Percentiles rank a stretch among this genome's conserved stretches.
Evolutionary conservation across 176 grass and related monocot species (phyloP).

Genomic region (Metroxylon sagu): DNA sequence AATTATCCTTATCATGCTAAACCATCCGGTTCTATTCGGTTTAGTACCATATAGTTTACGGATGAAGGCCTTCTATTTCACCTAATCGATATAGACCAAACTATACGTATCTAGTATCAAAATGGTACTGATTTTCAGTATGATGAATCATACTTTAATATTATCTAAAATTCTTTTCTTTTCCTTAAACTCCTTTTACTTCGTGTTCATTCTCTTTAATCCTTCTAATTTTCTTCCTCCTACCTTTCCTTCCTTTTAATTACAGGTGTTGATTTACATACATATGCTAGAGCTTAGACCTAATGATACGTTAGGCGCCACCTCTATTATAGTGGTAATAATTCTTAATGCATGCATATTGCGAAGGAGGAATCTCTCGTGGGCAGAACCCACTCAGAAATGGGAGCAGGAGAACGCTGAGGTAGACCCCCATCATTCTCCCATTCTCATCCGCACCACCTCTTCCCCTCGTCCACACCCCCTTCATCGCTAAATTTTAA

Average conservation of each 20-base stretch:
- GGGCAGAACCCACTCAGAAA: slow-evolving; percentile 22
- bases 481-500: slow-evolving; percentile 31
- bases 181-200: no score
- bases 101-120: no score
- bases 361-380: slow-evolving; percentile 28
- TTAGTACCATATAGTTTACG: no score
- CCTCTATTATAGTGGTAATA: slow-evolving; percentile 37
- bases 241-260: slow-evolving; percentile 3
- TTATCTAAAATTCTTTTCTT: no score
- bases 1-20: no score
- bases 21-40: no score
- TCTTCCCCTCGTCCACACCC: slow-evolving; percentile 22
- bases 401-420: slow-evolving; percentile 11
- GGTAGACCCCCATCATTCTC: slow-evolving; percentile 3
- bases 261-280: slow-evolving; percentile 31
- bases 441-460: slow-evolving; percentile 15
- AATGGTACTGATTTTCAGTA: no score
- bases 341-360: slow-evolving; percentile 25
- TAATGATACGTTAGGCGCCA: slow-evolving; percentile 33
- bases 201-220: no score
- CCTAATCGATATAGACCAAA: no score
- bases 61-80: no score
- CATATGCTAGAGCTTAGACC: slow-evolving; percentile 28
- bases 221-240: no score
- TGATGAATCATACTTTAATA: no score